A percentile compares a stretch with the other conserved stretches of the same genome.
Evolutionary conservation across 225 moss, liverwort and hornwort genomes (phyloP).

Genomic region (Polytrichum commune): DNA sequence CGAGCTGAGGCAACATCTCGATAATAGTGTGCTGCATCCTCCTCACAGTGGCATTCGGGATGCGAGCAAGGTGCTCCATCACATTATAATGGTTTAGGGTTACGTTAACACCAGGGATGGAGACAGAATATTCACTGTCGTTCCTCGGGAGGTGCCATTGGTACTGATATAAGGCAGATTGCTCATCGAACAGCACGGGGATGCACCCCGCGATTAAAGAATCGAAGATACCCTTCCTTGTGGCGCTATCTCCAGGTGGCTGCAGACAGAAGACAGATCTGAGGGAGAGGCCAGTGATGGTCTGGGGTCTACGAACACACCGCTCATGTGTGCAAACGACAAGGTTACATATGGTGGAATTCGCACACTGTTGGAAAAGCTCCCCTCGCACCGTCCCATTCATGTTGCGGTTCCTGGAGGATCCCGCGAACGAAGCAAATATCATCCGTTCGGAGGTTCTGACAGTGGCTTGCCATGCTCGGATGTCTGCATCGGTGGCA

Average conservation of each 20-base stretch:
- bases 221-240: slow-evolving; percentile 82
- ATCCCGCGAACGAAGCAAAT: slow-evolving; percentile 56
- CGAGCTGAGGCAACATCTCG: slow-evolving; percentile 54
- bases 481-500: slow-evolving; percentile 44
- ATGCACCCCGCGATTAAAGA: slow-evolving; percentile 75
- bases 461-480: slow-evolving; percentile 53
- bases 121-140: slow-evolving; percentile 53
- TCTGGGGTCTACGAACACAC: slow-evolving; percentile 56
- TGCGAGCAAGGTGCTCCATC: slow-evolving; percentile 38
- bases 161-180: slow-evolving; percentile 63
- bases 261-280: slow-evolving; percentile 79
- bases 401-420: slow-evolving; percentile 29
- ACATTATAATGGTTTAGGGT: slow-evolving; percentile 26
- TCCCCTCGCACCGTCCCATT: slow-evolving; percentile 42
- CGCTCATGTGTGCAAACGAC: slow-evolving; percentile 36
- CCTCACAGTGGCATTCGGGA: slow-evolving; percentile 26
- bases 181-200: slow-evolving; percentile 65
- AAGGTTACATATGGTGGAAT: slow-evolving; percentile 35
- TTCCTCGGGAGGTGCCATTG: slow-evolving; percentile 62
- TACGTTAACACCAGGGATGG: slow-evolving; percentile 40
- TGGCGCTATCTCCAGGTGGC: slow-evolving; percentile 84
- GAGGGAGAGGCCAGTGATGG: slow-evolving; percentile 40
- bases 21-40: slow-evolving; percentile 51
- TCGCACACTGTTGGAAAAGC: slow-evolving; percentile 59
- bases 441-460: slow-evolving; percentile 25